Evolutionary conservation across 2,329 filamentous ascomycete species (phyloP), one percentile per base, ranked within the genome.

Genomic region (Aspergillus viridinutans): DNA sequence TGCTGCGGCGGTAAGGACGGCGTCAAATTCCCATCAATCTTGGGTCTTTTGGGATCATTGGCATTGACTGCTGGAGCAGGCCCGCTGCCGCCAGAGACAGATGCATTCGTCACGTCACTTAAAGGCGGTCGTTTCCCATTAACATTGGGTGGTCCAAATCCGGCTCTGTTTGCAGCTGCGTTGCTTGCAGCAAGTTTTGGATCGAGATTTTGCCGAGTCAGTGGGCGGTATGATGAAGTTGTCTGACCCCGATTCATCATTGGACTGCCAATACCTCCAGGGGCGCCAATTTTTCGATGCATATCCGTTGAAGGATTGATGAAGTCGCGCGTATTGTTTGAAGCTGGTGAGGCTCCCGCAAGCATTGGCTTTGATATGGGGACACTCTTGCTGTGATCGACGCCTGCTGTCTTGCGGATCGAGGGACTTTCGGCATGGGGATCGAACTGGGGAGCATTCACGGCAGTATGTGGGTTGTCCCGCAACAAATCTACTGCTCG

Each of bases 331-430:
- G 67, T 58, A 32, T 61, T 67, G 32, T 69, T 73, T 1, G 69
- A 53, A 21, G 68, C 65, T n/a, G 71, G 70, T 3, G 72, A 72
- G 28, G 63, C 61, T 9, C 61, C 52, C 4, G 67, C 51, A 6
- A 74, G 58, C 69, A 73, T 74, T 7, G 71, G 71, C 60, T 81
- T 83, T 3, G 81, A 82, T 1, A 96, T 76, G 0, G 92, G 90
- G 53, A 88, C 87, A 4, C 89, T 92, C 52, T 85, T 87, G 23
- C 78, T 85, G 68, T 95, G 90, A 67, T 97, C 91, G 42, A 97
- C 83, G 2, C 92, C 92, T 0, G 89, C 89, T 0, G 93, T 97
- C 70, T 93, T 92, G 59, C 90, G 85, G 68, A 96, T 92, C 0
- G 92, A 94, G 0, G 92, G 92, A 59, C 87, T 90, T 66, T 92